Base-by-base conservation (phyloP, 2,329 filamentous ascomycete species). In the Geoglossum cookeanum region DNA sequence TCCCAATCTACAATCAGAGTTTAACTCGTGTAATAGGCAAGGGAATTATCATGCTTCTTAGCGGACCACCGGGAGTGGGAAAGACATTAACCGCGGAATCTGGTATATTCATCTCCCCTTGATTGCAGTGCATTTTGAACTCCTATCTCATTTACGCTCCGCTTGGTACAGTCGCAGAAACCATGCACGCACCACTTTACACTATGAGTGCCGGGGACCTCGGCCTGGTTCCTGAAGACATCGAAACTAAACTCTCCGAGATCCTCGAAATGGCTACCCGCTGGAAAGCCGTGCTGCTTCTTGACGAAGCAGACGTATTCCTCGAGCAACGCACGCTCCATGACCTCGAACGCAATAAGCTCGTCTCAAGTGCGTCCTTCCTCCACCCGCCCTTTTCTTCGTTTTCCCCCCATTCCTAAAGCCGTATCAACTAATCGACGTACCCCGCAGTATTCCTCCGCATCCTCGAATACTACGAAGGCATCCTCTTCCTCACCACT, bases 21-120 rank as follows among this genome's bases (percentile, higher is more conserved):
- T 47, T 22, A n/a, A 47, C 17, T 49, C 13, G 45, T 49, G n/a
- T 5, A 4, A 49, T 49, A 49, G 45, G 45, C 45, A 49, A 32
- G 15, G 75, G 76, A 8, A 70, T 77, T 56, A 75, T 78, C 57
- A 67, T 78, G 58, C 68, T 78, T 3, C 69, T 78, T 1, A 70
- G 68, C 49, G 76, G 75, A 1, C 72, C 72, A 0, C 75, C 76
- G 0, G 76, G 76, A 2, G 74, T 77, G 1, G 76, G 76, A 13
- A 79, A 79, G 65, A 79, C 76, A 0, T 63, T 75, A 29, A 76
- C 74, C 3, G 73, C 72, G 4, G 75, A 76, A 61, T 70, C 69
- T 58, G 45, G 45, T 49, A 49, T 49, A 17, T 32, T 15, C 44
- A 9, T 7, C 29, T 17, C 13, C 13, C 39, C n/a, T 15, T 15